phyloP scores from a whole-genome alignment of 306 rosid genomes.

The Prunus kanzakura region DNA sequence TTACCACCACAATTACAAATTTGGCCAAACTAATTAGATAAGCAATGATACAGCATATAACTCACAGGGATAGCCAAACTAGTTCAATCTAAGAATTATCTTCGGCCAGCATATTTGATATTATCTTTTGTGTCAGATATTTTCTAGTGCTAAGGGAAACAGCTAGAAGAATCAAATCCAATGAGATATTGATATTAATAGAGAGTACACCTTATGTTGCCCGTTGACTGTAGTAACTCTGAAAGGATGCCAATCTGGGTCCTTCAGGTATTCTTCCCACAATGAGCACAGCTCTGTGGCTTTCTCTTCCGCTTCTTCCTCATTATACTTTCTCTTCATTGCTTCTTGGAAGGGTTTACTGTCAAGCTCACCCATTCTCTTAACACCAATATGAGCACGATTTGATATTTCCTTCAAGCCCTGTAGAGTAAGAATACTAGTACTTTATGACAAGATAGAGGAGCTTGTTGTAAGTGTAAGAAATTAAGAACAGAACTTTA shows the following conservation, averaged over 20 bases:
- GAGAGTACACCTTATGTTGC: conserved; percentile 48
- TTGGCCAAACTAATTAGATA: background rate
- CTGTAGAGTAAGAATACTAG: conserved; percentile 39
- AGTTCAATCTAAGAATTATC: background rate
- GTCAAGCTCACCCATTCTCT: conserved; percentile 97
- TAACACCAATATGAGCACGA: conserved; percentile 53
- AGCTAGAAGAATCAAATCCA: conserved; percentile 5
- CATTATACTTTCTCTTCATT: conserved; percentile 70
- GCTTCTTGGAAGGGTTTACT: conserved; percentile 66
- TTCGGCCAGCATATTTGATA: background rate
- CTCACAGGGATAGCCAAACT: background rate
- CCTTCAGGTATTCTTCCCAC: conserved; percentile 92
- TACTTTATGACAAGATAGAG: background rate
- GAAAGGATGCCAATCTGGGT: conserved; percentile 96
- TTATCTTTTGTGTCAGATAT: background rate
- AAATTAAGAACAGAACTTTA: background rate
- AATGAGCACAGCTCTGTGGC: conserved; percentile 84
- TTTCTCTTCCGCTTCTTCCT: conserved; percentile 73
- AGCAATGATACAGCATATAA: background rate
- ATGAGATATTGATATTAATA: conserved; percentile 9
- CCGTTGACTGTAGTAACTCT: conserved; percentile 48
- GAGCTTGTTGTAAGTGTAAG: conserved; percentile 1
- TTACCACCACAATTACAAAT: background rate
- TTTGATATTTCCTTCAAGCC: conserved; percentile 55
- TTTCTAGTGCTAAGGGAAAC: conserved; percentile 16